Evolutionary conservation across 2,329 filamentous ascomycete genomes (phyloP).

Genomic region (Curvularia sp.): DNA sequence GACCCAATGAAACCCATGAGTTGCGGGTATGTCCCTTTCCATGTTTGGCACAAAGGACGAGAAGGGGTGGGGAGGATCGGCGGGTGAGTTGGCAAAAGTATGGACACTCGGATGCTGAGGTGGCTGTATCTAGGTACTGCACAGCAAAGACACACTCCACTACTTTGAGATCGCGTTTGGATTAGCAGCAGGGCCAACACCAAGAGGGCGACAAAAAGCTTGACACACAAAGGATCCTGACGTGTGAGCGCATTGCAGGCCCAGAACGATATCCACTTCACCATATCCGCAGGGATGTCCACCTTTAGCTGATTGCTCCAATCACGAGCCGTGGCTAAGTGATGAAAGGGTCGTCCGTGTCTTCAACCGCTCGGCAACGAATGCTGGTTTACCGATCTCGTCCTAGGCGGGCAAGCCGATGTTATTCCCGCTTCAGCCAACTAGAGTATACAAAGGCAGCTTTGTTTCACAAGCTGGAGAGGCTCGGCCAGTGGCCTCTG

Average conservation of each 20-base stretch:
- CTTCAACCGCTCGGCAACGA: conserved; percentile 15
- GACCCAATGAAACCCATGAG: neutral
- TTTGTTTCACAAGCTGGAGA: conserved; percentile 15
- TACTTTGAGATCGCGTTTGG: neutral
- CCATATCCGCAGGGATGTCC: conserved; percentile 8
- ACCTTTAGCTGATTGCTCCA: conserved; percentile 6
- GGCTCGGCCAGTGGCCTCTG: conserved; percentile 22
- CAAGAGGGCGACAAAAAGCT: neutral
- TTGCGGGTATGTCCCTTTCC: conserved; percentile 8
- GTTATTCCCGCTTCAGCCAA: conserved; percentile 22
- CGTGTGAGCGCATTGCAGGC: neutral
- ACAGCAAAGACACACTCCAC: neutral
- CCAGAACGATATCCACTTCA: neutral
- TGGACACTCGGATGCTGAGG: neutral
- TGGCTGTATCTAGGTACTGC: conserved; percentile 7
- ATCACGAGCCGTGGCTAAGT: conserved; percentile 28
- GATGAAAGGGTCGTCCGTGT: conserved; percentile 18
- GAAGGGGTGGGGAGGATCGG: conserved; percentile 34
- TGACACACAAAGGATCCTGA: neutral
- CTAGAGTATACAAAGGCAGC: conserved; percentile 5
- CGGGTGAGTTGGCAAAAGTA: conserved; percentile 9
- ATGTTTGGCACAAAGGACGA: conserved; percentile 21
- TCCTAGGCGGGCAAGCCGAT: conserved; percentile 13
- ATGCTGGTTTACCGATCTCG: conserved; percentile 19
- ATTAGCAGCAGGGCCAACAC: neutral